Base-by-base conservation (phyloP, 1,284 basidiomycete genomes). In the Paramarasmius palmivorus region DNA sequence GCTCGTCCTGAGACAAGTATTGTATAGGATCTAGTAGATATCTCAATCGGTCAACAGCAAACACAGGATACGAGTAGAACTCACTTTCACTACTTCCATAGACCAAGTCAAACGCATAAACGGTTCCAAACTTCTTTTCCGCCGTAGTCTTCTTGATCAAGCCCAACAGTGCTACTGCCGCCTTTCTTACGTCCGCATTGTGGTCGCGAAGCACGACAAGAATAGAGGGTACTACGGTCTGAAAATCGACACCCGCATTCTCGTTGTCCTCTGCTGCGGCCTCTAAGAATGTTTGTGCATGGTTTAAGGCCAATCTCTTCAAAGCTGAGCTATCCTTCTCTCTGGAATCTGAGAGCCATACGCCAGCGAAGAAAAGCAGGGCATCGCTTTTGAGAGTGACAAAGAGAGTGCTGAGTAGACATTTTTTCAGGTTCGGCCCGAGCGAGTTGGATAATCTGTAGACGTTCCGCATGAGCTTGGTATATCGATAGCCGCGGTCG, bases 41-140 rank as follows among this genome's bases (percentile, higher is more conserved):
- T 49, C 23, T 37, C 8, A 48, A 65, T 17, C 63, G 47, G n/a
- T 23, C 37, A 10, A 23, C 26, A 25, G 8, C 17, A 26, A 12
- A 38, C 23, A 32, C 22, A 50, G n/a, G 4, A 26, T 23, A 3
- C 17, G 29, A 17, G 37, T 14, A 36, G 4, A 4, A 7, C 39
- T 41, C 39, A 26, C 49, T 9, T 40, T 86, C 86, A 29, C 69
- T 73, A 4, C 72, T 54, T 2, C 93, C 95, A 66, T 98, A 98
- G 48, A 97, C 81, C 1, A 74, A 75, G 63, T 97, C 93, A 60
- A 90, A 84, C 7, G 83, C 92, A 69, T 95, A 97, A 1, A 97
- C 82, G 2, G 78, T 75, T 17, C 72, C 72, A 25, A 82, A 73
- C 38, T 74, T 75, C 55, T 76, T 70, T 48, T 76, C 73, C 4